phyloP scores from a whole-genome alignment of 306 rosid genomes.

The Astragalus membranaceus region DNA sequence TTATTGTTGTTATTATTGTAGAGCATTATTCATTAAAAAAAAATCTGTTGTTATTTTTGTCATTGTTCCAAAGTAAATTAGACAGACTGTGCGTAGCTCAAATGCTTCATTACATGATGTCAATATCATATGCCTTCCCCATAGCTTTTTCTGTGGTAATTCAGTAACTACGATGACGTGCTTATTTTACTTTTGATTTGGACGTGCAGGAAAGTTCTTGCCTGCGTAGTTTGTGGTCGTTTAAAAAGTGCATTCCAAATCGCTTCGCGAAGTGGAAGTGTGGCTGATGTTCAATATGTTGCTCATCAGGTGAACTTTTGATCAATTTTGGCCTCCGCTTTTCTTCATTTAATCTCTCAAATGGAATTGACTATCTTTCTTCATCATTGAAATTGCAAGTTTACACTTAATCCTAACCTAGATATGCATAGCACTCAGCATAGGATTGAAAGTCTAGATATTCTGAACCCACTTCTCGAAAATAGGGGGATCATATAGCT shows the following conservation, averaged over 20 bases:
- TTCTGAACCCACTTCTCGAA: not conserved
- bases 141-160: not conserved
- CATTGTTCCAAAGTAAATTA: not conserved
- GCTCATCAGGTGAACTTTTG: constrained; percentile 83
- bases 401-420: not conserved
- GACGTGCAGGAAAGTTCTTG: constrained; percentile 87
- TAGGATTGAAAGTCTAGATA: not conserved
- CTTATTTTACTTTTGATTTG: constrained; percentile 25
- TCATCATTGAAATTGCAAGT: not conserved
- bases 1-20: not conserved
- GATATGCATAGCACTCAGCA: constrained; percentile 10
- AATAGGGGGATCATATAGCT: not conserved
- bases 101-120: constrained; percentile 1
- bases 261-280: constrained; percentile 98
- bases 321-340: constrained; percentile 5
- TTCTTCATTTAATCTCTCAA: constrained; percentile 2
- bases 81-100: not conserved
- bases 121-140: constrained; percentile 1
- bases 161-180: constrained; percentile 1
- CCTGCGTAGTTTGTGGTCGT: constrained; percentile 99
- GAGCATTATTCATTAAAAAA: not conserved
- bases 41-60: not conserved
- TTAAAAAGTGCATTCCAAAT: constrained; percentile 97
- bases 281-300: constrained; percentile 97
- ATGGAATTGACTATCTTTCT: not conserved